Base-by-base conservation (phyloP, 306 rosid species). In the Albizia julibrissin region DNA sequence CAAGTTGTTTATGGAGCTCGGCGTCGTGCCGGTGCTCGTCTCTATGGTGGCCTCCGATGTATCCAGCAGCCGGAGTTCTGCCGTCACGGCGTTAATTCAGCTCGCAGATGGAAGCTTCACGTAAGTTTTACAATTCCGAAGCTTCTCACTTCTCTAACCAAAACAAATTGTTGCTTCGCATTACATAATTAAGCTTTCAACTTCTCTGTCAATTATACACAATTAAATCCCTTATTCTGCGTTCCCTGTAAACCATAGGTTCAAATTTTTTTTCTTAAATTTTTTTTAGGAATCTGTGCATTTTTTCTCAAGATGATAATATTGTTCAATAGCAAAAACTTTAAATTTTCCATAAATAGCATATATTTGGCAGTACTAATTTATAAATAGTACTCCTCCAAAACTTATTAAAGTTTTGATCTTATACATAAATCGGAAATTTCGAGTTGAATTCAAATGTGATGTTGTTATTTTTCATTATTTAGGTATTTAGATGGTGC, bases 11-110 rank as follows among this genome's bases (percentile, higher is more conserved):
- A 85, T 82, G 21, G 92, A 88, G 84, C 85, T 94, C 15, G 91
- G 94, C 1, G 90, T 94, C 66, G 83, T 94, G 14, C 93, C 88
- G 1, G 89, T 90, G 33, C 82, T 94, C 88, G 95, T 92, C 11
- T 73, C 88, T 46, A 86, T 94, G 98, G 90, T 80, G 31, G 84
- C 76, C 5, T 91, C 88, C 2, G 87, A 73, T 40, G 87, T 76
- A 37, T 58, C 83, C 47, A 27, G 21, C 19, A 79, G 87, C 22
- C 91, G 79, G 71, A 84, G 37, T 16, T 84, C 75, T 1, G 93
- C 90, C 3, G 56, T 87, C 8, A 83, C 52, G 29, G 81, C 92
- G 15, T 82, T 92, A 81, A 81, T 88, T 68, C 86, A 89, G 80
- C 89, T 91, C 73, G 91, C 91, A 14, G 78, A 82, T 81, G 95